A percentile compares a stretch with the other conserved stretches of the same genome.
These are phyloP conservation scores for Pontederia crassipes DNA, from an alignment of 176 grass and related monocot species.

Conservation along the genomic window DNA sequence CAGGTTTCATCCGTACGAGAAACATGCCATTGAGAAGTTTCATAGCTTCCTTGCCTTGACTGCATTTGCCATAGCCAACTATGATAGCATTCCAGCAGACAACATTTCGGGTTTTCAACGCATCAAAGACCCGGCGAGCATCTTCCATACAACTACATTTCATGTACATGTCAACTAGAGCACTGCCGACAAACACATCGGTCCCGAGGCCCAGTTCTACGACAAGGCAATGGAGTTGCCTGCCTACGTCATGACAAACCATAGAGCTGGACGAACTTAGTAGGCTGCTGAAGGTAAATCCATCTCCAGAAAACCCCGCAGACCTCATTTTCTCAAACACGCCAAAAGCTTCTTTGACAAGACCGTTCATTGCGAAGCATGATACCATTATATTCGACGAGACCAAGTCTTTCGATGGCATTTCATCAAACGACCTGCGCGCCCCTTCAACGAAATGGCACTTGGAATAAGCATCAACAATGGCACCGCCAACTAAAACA, in stretches of 20 bases:
- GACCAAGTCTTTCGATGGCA: not conserved
- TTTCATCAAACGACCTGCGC: not conserved
- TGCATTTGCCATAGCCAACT: constrained; percentile 46
- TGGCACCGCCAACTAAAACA: not conserved
- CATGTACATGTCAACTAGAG: constrained; percentile 70
- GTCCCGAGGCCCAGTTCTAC: constrained; percentile 34
- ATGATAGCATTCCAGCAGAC: constrained; percentile 73
- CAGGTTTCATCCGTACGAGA: constrained; percentile 30
- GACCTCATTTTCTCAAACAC: constrained; percentile 29
- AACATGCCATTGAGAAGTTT: constrained; percentile 46
- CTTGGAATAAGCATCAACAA: not conserved
- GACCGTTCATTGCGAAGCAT: constrained; percentile 49
- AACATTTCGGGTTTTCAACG: constrained; percentile 35
- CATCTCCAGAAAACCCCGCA: constrained; percentile 32
- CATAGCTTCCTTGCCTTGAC: constrained; percentile 40
- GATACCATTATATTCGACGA: constrained; percentile 50
- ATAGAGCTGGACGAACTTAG: constrained; percentile 25
- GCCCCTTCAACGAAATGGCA: not conserved
- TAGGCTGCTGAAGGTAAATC: constrained; percentile 73
- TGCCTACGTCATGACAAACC: constrained; percentile 10
- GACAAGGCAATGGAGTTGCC: constrained; percentile 34
- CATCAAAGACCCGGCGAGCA: constrained; percentile 44
- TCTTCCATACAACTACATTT: constrained; percentile 29
- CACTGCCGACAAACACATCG: constrained; percentile 64
- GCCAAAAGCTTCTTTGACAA: constrained; percentile 27